Evolutionary conservation across 2,329 filamentous ascomycete species (phyloP).

Genomic region (Trichoderma arundinaceum): DNA sequence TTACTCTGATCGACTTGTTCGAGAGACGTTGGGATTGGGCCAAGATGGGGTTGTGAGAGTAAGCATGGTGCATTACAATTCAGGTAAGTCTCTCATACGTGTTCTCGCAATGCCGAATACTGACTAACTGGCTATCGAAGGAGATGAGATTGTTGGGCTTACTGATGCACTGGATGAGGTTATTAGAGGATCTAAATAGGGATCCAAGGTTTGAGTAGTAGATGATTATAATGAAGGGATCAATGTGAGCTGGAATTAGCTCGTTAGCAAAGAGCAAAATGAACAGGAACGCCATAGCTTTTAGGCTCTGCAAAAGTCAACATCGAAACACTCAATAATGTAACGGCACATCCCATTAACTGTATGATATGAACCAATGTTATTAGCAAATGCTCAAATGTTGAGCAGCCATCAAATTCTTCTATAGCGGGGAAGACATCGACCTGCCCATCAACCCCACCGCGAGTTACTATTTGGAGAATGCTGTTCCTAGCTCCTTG

Average conservation of each 20-base stretch:
- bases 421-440: too few relatives aligned
- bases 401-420: too few relatives aligned
- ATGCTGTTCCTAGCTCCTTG: conserved; percentile 2
- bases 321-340: too few relatives aligned
- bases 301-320: background rate
- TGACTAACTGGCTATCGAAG: conserved; percentile 42
- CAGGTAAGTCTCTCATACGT: conserved; percentile 52
- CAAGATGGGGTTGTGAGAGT: conserved; percentile 69
- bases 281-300: background rate
- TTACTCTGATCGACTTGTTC: conserved; percentile 67
- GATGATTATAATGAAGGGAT: background rate
- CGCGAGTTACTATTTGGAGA: too few relatives aligned
- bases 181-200: background rate
- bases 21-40: conserved; percentile 63
- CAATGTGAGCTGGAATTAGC: background rate
- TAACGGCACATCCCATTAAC: too few relatives aligned
- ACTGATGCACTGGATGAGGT: conserved; percentile 58
- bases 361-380: too few relatives aligned
- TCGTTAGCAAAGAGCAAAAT: too few relatives aligned
- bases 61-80: conserved; percentile 78
- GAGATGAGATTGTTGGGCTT: conserved; percentile 61
- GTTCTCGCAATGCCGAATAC: conserved; percentile 2
- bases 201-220: too few relatives aligned
- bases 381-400: too few relatives aligned
- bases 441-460: background rate